Evolutionary conservation across 2,329 filamentous ascomycete genomes (phyloP).

Genomic region (Aspergillus udagawae): DNA sequence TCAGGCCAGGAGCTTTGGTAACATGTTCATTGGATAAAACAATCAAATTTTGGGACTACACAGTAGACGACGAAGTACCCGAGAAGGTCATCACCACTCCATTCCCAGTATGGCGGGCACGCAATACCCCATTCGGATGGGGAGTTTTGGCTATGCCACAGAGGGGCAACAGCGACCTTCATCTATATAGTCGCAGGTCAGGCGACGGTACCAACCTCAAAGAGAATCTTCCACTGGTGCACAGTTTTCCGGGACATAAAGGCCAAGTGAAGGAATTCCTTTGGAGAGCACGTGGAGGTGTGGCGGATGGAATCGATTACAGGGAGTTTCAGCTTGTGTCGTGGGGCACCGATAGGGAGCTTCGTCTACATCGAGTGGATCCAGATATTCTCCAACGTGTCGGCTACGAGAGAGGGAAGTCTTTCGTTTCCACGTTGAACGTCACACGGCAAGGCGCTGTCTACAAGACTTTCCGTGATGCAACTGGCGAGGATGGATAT

Average conservation of each 20-base stretch:
- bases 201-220: conserved; percentile 35
- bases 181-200: conserved; percentile 69
- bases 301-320: conserved; percentile 67
- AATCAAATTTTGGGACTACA: conserved; percentile 91
- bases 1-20: conserved; percentile 65
- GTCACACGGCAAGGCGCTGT: conserved; percentile 77
- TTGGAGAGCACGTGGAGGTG: conserved; percentile 73
- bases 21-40: conserved; percentile 90
- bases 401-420: conserved; percentile 67
- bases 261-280: conserved; percentile 82
- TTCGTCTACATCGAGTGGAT: conserved; percentile 73
- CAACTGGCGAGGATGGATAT: conserved; percentile 56
- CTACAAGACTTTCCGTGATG: conserved; percentile 80
- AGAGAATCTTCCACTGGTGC: conserved; percentile 41
- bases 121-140: conserved; percentile 84
- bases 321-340: conserved; percentile 91
- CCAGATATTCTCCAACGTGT: conserved; percentile 62
- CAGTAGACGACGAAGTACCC: conserved; percentile 57
- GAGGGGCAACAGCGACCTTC: conserved; percentile 76
- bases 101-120: conserved; percentile 86
- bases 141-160: conserved; percentile 90
- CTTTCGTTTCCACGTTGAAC: conserved; percentile 61
- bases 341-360: conserved; percentile 82
- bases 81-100: conserved; percentile 75
- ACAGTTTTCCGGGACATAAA: conserved; percentile 53